A percentile compares a stretch with the other conserved stretches of the same genome.
These are phyloP conservation scores for Penicillium verrucosum DNA, from an alignment of 2,329 filamentous ascomycete genomes.

Conservation along the genomic window DNA sequence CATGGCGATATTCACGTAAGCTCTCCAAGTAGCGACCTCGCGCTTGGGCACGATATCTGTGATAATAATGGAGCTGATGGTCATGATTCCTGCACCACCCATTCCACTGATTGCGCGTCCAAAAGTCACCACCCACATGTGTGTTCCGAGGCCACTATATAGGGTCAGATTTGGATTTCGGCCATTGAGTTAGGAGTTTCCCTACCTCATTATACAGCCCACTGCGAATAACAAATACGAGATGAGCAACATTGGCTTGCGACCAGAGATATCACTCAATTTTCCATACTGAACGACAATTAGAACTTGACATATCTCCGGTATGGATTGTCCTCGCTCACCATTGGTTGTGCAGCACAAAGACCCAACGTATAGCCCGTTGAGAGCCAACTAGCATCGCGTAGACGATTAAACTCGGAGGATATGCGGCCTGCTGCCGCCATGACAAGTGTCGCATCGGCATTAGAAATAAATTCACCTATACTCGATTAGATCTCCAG, in stretches of 20 bases:
- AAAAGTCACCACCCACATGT: conserved; percentile 41
- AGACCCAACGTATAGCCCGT: conserved; percentile 53
- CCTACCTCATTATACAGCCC: conserved; percentile 43
- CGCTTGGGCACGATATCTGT: conserved; percentile 50
- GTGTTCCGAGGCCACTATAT: conserved; percentile 35
- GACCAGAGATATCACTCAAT: conserved; percentile 57
- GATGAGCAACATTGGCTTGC: conserved; percentile 49
- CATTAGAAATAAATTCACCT: conserved; percentile 64
- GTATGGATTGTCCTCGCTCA: conserved; percentile 26
- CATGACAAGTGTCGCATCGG: conserved; percentile 62
- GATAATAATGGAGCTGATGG: conserved; percentile 48
- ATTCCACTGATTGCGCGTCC: conserved; percentile 43
- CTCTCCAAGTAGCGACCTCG: conserved; percentile 49
- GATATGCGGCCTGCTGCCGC: conserved; percentile 63
- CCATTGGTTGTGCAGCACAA: conserved; percentile 53
- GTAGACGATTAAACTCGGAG: conserved; percentile 58
- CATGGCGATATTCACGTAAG: conserved; percentile 52
- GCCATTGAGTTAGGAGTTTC: not conserved
- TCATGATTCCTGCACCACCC: conserved; percentile 46
- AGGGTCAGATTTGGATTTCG: not conserved
- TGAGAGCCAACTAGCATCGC: conserved; percentile 58
- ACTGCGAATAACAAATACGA: conserved; percentile 52
- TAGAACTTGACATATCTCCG: not conserved
- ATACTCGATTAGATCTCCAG: not conserved
- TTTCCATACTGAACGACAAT: conserved; percentile 49